These are phyloP conservation scores for Camellia japonica DNA, from an alignment of 148 eudicot species.

Conservation along the genomic window DNA sequence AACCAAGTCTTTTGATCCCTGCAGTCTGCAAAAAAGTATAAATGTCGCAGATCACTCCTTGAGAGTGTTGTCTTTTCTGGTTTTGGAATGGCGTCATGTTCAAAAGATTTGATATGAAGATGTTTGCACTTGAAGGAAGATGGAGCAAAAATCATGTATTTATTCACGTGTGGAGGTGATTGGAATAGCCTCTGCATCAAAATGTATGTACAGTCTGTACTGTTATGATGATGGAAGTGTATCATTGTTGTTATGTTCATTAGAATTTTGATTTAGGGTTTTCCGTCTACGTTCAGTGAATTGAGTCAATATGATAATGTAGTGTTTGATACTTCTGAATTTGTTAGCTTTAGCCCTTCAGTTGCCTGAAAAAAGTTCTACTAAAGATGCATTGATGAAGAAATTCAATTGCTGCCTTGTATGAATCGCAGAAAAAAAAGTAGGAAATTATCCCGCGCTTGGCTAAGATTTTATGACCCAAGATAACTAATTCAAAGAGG, in stretches of 20 bases:
- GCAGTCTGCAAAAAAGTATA: background rate
- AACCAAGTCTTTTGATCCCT: slow-evolving; percentile 34
- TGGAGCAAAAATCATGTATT: background rate
- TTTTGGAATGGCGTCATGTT: background rate
- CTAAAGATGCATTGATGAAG: background rate
- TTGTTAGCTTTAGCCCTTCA: background rate
- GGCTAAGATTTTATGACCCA: no score
- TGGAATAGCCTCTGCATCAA: background rate
- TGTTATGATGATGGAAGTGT: background rate
- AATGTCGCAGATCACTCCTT: background rate
- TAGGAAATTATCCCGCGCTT: no score
- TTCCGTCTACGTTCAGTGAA: background rate
- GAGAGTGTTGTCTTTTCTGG: background rate
- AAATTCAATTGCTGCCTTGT: background rate
- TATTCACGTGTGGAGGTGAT: background rate
- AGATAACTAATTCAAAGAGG: no score
- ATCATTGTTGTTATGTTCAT: background rate
- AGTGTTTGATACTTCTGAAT: background rate
- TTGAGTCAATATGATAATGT: background rate
- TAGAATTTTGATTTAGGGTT: background rate
- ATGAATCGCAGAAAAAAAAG: no score
- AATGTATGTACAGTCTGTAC: slow-evolving; percentile 3
- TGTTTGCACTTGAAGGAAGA: no score
- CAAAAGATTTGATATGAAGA: background rate
- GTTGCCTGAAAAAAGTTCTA: background rate